Evolutionary conservation across 2,329 filamentous ascomycete species (phyloP), one percentile per base, ranked within the genome.

Genomic region (Tympanopsis confertula): DNA sequence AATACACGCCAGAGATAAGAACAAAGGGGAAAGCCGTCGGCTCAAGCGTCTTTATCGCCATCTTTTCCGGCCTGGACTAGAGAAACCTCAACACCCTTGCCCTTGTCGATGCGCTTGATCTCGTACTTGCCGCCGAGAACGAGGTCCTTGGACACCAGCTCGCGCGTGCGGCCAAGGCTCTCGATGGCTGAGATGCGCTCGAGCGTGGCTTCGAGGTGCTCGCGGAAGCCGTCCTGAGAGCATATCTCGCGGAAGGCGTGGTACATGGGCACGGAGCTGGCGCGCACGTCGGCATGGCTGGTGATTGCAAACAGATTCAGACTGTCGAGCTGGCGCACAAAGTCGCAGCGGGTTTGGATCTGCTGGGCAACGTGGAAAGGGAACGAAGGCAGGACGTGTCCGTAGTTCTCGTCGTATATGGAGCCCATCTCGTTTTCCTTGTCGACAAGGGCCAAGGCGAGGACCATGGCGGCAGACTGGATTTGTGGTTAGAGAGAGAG

Each of bases 301-400:
- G 93, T 89, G 50, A 98, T 96, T 44, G 85, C 91, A 61, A 96
- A 95, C 41, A 98, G 75, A 54, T 96, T 96, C 42, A 91, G 74
- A 45, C 91, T 85, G 61, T 98, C 91, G 53, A 96, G 88, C 42
- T 78, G 71, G 47, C 91, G 79, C 50, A 96, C 88, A 56, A 96
- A 98, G 58, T 98, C 91, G 41, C 86, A 82, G 38, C 91, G 74
- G 13, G 91, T 96, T 89, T 95, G 95, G 54, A 95, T 82, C 58
- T 95, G 73, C 44, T 89, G 82, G 0, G 87, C 86, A 47, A 82
- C 72, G 54, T 94, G 86, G 39, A 94, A 75, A 0, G 84, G 77
- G 44, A 86, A 82, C 29, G 84, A 74, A 0, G 91, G 87, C 3
- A 96, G 70, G 20, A 86, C 67, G 52, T 94, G 85, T 22, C 84